These are phyloP conservation scores for Penicillium sp. DNA, from an alignment of 2,329 filamentous ascomycete species.

Conservation along the genomic window DNA sequence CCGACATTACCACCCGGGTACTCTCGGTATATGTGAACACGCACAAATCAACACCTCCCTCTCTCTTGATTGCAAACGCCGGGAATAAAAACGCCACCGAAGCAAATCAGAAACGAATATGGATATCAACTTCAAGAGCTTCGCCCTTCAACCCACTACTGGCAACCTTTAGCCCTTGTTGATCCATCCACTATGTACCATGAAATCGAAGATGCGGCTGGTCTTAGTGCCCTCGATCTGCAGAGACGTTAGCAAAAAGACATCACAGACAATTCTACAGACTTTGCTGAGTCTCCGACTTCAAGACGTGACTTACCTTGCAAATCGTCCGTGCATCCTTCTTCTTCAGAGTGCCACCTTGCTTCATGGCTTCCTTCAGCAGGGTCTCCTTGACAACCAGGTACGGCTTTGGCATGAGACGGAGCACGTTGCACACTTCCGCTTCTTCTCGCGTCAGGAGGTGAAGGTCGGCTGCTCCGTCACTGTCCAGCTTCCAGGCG, in stretches of 20 bases:
- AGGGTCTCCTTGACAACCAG: conserved; percentile 90
- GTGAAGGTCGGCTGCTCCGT: conserved; percentile 75
- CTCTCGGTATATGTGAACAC: conserved; percentile 14
- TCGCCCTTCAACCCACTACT: background rate
- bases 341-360: conserved; percentile 85
- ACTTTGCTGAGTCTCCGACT: too few species aligned
- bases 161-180: conserved; percentile 83
- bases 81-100: conserved; percentile 12
- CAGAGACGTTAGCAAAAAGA: conserved; percentile 1
- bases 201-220: conserved; percentile 86
- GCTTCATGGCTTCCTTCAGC: conserved; percentile 85
- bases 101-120: conserved; percentile 14
- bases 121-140: conserved; percentile 16
- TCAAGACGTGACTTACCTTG: conserved; percentile 43
- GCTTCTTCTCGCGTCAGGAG: conserved; percentile 79
- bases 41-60: conserved; percentile 16
- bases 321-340: conserved; percentile 88
- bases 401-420: conserved; percentile 91
- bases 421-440: conserved; percentile 78
- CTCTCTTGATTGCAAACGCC: conserved; percentile 17
- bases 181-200: conserved; percentile 89
- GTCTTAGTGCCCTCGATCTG: conserved; percentile 80
- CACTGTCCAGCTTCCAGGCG: conserved; percentile 64
- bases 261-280: too few species aligned
- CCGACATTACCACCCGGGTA: conserved; percentile 6